Conservation (phyloP, 306 rosid genomes). For the Medicago arabica region DNA sequence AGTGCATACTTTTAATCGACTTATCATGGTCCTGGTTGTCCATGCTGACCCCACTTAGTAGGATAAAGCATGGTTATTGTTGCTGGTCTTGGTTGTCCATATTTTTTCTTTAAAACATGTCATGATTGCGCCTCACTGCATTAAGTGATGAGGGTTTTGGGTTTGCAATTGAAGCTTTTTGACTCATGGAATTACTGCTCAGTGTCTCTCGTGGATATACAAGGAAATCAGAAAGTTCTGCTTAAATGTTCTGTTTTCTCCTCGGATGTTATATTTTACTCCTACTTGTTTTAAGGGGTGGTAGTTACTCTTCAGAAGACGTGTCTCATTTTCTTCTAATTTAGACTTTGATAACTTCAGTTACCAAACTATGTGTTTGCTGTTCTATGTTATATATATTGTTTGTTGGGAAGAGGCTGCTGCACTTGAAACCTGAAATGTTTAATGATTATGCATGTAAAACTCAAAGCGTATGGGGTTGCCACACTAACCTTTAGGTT, state of each 20-base stretch:
- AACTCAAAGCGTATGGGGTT: no score
- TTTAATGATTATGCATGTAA: no score
- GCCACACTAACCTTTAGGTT: no score
- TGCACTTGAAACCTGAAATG: no score
- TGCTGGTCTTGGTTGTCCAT: not conserved
- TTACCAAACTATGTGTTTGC: not conserved
- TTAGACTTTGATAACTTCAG: not conserved
- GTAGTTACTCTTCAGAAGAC: not conserved
- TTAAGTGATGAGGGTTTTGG: not conserved
- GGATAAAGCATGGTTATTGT: no score
- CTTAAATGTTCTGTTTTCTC: not conserved
- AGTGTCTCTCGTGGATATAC: not conserved
- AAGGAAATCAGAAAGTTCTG: not conserved
- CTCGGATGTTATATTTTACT: not conserved
- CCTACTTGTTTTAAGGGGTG: not conserved
- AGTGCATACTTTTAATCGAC: not conserved
- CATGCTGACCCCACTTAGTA: not conserved
- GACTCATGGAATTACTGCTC: not conserved
- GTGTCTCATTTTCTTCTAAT: not conserved
- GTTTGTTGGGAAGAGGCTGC: no score
- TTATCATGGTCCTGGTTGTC: not conserved
- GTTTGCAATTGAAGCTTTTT: not conserved
- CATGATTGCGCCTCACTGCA: not conserved
- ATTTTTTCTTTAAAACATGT: not conserved
- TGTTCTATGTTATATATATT: no score